A percentile compares a stretch with the other conserved stretches of the same genome.
Evolutionary conservation across 495 filamentous ascomycete species (phyloP).

Genomic region (Xylaria cubensis): DNA sequence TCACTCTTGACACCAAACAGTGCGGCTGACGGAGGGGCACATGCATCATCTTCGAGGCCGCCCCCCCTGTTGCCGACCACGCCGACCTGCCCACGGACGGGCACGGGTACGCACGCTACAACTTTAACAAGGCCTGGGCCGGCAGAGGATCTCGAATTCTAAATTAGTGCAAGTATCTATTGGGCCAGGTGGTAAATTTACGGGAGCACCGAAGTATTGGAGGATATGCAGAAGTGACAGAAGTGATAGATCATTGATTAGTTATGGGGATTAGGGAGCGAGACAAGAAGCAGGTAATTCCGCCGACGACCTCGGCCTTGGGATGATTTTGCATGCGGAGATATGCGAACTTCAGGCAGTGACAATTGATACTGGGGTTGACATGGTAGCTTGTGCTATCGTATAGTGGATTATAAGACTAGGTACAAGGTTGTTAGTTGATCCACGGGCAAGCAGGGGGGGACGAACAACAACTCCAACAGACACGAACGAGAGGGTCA

Average conservation of each 20-base stretch:
- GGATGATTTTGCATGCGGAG: neutral
- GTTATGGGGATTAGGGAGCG: neutral
- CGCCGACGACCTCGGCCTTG: neutral
- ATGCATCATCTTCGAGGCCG: neutral
- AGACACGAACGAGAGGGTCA: conserved; percentile 11
- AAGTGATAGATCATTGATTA: neutral
- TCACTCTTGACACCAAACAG: neutral
- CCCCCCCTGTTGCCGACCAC: conserved; percentile 11
- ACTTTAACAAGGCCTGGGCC: neutral
- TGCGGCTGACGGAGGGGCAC: conserved; percentile 12
- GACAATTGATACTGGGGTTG: neutral
- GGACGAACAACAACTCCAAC: neutral
- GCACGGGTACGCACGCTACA: neutral
- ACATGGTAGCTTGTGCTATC: neutral
- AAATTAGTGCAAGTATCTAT: conserved; percentile 3
- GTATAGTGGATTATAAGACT: neutral
- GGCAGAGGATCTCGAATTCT: neutral
- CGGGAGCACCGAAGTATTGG: conserved; percentile 9
- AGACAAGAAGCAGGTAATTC: neutral
- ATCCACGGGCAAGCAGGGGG: neutral
- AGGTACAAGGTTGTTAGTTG: conserved; percentile 1
- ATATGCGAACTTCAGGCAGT: neutral
- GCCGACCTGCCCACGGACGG: conserved; percentile 19
- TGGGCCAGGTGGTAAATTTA: neutral
- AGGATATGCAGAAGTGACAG: neutral